Conservation (phyloP, 352 stramenopile species). For the Globisporangium nagaii region DNA sequence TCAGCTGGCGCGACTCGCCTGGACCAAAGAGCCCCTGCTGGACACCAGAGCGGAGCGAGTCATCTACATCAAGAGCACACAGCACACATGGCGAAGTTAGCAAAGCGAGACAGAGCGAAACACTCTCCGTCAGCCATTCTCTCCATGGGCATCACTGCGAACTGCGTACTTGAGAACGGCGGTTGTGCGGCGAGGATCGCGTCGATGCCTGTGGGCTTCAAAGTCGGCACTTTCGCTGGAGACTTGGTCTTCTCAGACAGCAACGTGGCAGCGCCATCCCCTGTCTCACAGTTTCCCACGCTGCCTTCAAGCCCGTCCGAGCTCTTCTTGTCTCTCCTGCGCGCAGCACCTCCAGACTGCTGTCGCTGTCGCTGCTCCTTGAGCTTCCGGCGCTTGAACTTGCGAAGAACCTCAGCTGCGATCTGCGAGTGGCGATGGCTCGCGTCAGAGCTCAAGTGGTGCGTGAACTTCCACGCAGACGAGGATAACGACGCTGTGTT, state of each 20-base stretch:
- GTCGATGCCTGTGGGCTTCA: conserved; percentile 1
- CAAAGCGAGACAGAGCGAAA: too few species aligned
- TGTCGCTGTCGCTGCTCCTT: conserved; percentile 7
- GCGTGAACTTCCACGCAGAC: conserved; percentile 48
- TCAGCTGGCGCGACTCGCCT: conserved; percentile 33
- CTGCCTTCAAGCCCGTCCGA: neutral
- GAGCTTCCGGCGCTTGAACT: conserved; percentile 25
- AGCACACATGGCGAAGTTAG: too few species aligned
- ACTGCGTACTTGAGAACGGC: conserved; percentile 27
- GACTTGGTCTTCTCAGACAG: neutral
- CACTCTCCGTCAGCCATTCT: too few species aligned
- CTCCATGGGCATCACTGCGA: too few species aligned
- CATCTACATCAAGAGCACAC: conserved; percentile 2
- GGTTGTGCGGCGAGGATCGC: conserved; percentile 12
- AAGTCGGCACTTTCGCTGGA: neutral
- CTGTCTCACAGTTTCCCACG: neutral
- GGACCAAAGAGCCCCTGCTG: conserved; percentile 38
- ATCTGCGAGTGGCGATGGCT: conserved; percentile 29
- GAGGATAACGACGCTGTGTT: neutral
- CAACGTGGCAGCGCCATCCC: too few species aligned
- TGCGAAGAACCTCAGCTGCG: conserved; percentile 31
- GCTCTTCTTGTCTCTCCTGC: neutral
- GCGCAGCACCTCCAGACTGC: too few species aligned
- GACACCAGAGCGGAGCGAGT: conserved; percentile 31
- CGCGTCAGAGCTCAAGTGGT: conserved; percentile 24